Conservation (phyloP, 306 rosid genomes). For the Amphicarpaea edgeworthii region DNA sequence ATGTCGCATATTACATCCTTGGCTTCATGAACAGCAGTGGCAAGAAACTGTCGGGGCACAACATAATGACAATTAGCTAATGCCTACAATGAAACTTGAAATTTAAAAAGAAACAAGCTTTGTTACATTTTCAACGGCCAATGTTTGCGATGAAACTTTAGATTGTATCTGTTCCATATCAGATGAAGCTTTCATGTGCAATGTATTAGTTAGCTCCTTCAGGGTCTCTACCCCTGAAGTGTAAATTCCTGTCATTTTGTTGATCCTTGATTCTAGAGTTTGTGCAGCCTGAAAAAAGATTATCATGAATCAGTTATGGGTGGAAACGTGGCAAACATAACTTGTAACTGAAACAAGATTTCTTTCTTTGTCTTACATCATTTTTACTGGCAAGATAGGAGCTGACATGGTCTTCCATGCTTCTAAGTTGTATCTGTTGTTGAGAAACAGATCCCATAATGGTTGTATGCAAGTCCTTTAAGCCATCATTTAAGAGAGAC, state of each 20-base stretch:
- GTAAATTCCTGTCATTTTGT: constrained; percentile 71
- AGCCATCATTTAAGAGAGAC: constrained; percentile 69
- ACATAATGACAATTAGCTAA: neutral
- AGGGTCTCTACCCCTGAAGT: constrained; percentile 70
- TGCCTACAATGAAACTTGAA: constrained; percentile 9
- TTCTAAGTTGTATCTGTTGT: constrained; percentile 74
- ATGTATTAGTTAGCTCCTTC: constrained; percentile 66
- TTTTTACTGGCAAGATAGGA: constrained; percentile 71
- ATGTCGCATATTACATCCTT: constrained; percentile 67
- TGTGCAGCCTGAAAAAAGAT: constrained; percentile 68
- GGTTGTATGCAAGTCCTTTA: constrained; percentile 72
- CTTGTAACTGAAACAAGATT: constrained; percentile 4
- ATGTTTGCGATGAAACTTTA: constrained; percentile 64
- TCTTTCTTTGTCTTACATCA: constrained; percentile 68
- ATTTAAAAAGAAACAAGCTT: neutral
- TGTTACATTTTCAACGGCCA: constrained; percentile 67
- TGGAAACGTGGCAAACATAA: constrained; percentile 22
- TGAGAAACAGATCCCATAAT: constrained; percentile 76
- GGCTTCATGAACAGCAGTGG: constrained; percentile 71
- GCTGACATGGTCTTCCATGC: constrained; percentile 76
- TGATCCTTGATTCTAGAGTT: constrained; percentile 71
- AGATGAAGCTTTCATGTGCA: constrained; percentile 73
- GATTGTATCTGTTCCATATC: constrained; percentile 72
- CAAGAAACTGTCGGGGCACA: constrained; percentile 67
- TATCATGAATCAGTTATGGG: constrained; percentile 33